Conservation (phyloP, 176 grass and related monocot species). For the Aechmea fasciata region DNA sequence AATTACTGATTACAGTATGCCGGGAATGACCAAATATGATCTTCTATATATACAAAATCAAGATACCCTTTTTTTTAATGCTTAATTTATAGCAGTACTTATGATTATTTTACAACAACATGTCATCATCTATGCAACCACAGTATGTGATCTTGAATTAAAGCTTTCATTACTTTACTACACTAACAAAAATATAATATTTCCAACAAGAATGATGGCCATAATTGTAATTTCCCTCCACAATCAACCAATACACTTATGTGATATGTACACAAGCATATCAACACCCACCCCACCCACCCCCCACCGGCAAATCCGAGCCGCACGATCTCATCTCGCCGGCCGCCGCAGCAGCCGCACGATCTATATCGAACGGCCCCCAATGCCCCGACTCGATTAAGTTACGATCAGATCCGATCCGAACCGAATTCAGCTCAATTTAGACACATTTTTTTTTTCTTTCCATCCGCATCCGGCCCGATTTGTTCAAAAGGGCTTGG, state of each 20-base stretch:
- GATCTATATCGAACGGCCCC: neutral
- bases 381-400: neutral
- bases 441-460: neutral
- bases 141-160: neutral
- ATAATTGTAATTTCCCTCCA: neutral
- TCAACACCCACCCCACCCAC: too few relatives aligned
- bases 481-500: constrained; percentile 36
- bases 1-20: too few relatives aligned
- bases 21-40: too few relatives aligned
- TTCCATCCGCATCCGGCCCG: neutral
- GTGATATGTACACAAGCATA: neutral
- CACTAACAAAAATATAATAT: neutral
- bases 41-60: too few relatives aligned
- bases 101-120: too few relatives aligned
- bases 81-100: too few relatives aligned
- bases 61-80: too few relatives aligned
- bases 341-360: neutral
- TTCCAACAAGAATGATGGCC: neutral
- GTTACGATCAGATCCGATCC: neutral
- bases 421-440: neutral
- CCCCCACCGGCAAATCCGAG: neutral
- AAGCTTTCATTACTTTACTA: neutral
- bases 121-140: too few relatives aligned
- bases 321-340: neutral
- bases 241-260: neutral